Evolutionary conservation across 345 rosid species (phyloP).

Genomic region (Firmiana major): DNA sequence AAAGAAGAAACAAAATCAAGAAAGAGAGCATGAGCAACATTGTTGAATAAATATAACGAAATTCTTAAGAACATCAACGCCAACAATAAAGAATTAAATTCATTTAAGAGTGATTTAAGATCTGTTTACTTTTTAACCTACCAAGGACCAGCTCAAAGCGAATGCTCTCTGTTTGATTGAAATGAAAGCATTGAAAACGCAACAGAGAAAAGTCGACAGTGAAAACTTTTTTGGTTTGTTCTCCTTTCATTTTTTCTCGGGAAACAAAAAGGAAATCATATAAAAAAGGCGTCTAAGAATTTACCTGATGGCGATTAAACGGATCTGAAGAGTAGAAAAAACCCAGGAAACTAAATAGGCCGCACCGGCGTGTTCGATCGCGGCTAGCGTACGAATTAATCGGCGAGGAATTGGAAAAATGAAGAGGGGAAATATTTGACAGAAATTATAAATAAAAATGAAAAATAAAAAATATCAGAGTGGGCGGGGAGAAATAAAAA

Average conservation of each 20-base stretch:
- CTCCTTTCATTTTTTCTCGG: slow-evolving; percentile 18
- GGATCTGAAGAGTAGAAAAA: slow-evolving; percentile 29
- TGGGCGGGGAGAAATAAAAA: neutral
- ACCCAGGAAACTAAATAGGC: slow-evolving; percentile 28
- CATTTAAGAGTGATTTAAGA: slow-evolving; percentile 3
- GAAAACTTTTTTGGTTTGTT: neutral
- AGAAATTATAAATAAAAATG: neutral
- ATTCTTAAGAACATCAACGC: neutral
- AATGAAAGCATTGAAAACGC: neutral
- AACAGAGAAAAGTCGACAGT: neutral
- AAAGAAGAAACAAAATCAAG: neutral
- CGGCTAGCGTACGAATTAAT: slow-evolving; percentile 19
- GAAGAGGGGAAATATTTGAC: slow-evolving; percentile 10
- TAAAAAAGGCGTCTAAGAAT: neutral
- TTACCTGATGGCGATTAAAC: slow-evolving; percentile 29
- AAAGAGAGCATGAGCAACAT: neutral
- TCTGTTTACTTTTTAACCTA: slow-evolving; percentile 1
- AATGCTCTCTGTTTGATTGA: slow-evolving; percentile 6
- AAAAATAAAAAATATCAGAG: neutral
- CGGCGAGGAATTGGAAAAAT: slow-evolving; percentile 34
- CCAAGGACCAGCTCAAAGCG: neutral
- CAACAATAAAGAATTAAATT: neutral
- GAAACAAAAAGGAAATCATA: slow-evolving; percentile 28
- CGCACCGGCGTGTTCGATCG: slow-evolving; percentile 40
- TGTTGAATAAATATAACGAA: neutral